Evolutionary conservation across 306 rosid species (phyloP).

Genomic region (Trifolium pratense): DNA sequence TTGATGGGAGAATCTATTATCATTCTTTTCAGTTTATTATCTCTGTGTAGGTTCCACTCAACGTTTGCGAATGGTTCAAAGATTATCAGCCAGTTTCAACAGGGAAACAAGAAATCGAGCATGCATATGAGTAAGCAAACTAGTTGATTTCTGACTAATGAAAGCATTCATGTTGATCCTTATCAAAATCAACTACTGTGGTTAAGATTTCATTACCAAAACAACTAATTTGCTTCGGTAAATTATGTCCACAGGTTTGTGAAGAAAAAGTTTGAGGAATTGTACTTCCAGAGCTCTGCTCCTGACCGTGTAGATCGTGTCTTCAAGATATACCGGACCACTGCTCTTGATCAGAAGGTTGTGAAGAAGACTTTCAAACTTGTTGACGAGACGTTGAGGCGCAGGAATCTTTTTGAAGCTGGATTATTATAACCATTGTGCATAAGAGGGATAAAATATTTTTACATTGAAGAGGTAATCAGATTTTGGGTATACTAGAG

Average conservation of each 20-base stretch:
- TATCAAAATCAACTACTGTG: neutral
- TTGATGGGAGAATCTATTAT: conserved; percentile 37
- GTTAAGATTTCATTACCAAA: conserved; percentile 1
- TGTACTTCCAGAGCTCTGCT: conserved; percentile 87
- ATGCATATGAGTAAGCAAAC: conserved; percentile 83
- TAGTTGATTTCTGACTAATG: conserved; percentile 30
- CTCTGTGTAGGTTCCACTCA: conserved; percentile 80
- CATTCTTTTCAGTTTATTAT: conserved; percentile 35
- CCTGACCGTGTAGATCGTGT: conserved; percentile 91
- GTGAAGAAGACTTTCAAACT: conserved; percentile 99
- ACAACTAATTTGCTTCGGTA: neutral
- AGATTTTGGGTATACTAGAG: conserved; percentile 59
- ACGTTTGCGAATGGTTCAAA: conserved; percentile 91
- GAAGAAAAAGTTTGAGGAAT: conserved; percentile 94
- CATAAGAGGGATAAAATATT: conserved; percentile 23
- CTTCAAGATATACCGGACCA: conserved; percentile 89
- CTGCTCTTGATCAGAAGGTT: conserved; percentile 97
- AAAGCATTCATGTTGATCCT: conserved; percentile 20
- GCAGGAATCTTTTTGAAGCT: conserved; percentile 94
- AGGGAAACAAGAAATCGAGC: conserved; percentile 93
- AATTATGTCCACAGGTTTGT: conserved; percentile 65
- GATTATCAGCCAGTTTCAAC: conserved; percentile 92
- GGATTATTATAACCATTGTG: conserved; percentile 76
- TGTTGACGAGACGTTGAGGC: conserved; percentile 88
- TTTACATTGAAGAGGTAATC: conserved; percentile 43